Conservation (phyloP, 192 early-diverging fungal genomes). For the Paraglomus brasilianum region DNA sequence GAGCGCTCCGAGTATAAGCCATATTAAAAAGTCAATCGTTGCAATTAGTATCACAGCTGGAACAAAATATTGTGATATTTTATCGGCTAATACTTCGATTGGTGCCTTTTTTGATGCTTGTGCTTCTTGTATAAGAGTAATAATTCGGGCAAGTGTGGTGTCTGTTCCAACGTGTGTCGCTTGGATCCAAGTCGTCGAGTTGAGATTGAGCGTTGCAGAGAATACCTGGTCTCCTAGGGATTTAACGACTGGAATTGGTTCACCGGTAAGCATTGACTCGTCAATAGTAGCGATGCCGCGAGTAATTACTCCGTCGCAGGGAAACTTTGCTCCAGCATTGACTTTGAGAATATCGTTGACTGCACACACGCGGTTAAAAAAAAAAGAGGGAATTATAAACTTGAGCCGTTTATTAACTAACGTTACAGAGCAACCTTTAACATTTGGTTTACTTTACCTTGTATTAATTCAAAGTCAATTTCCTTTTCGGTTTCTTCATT, state of each 20-base stretch:
- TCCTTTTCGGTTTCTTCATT: constrained; percentile 34
- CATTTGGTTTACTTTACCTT: no score
- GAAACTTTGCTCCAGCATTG: constrained; percentile 63
- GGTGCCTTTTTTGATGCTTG: constrained; percentile 62
- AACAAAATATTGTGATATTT: constrained; percentile 61
- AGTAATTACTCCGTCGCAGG: constrained; percentile 64
- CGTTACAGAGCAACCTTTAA: no score
- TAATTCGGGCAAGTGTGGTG: constrained; percentile 62
- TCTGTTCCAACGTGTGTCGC: constrained; percentile 62
- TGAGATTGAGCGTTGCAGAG: constrained; percentile 66
- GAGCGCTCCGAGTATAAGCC: constrained; percentile 44
- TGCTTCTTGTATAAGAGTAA: constrained; percentile 64
- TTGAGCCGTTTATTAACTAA: no score
- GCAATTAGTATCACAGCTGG: constrained; percentile 60
- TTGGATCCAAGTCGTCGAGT: constrained; percentile 58
- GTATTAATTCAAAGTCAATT: constrained; percentile 51
- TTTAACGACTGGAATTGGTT: constrained; percentile 68
- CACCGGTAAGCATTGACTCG: constrained; percentile 83
- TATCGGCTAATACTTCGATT: constrained; percentile 64
- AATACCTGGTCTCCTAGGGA: constrained; percentile 42
- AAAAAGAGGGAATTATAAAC: no score
- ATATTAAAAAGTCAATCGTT: constrained; percentile 55
- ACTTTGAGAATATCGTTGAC: constrained; percentile 79
- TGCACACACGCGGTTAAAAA: constrained; percentile 24
- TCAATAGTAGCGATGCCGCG: constrained; percentile 64